Evolutionary conservation across 1,284 basidiomycete genomes (phyloP).

Genomic region (Flammula alnicola): DNA sequence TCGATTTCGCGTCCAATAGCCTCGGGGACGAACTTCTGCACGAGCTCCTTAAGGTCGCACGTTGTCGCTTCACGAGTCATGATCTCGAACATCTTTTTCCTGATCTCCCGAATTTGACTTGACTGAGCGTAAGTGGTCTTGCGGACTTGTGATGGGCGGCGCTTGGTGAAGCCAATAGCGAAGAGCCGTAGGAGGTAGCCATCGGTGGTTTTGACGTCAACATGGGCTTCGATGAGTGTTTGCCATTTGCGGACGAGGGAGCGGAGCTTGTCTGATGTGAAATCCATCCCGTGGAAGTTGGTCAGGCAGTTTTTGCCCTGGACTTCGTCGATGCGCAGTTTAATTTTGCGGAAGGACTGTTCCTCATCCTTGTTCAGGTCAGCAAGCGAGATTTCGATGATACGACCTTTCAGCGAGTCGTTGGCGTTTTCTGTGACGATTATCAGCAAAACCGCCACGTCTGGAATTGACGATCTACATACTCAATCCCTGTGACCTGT

Average conservation of each 20-base stretch:
- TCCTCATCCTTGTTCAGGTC: constrained; percentile 99
- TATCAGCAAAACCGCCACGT: constrained; percentile 12
- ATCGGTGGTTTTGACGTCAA: constrained; percentile 99
- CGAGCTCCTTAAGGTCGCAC: constrained; percentile 97
- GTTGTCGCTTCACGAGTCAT: constrained; percentile 96
- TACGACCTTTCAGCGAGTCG: constrained; percentile 97
- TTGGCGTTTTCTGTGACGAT: constrained; percentile 88
- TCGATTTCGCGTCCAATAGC: constrained; percentile 99
- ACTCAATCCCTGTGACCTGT: constrained; percentile 98
- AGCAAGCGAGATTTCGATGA: constrained; percentile 95
- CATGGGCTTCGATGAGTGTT: constrained; percentile 97
- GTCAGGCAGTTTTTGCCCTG: constrained; percentile 99
- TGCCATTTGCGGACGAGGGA: constrained; percentile 99
- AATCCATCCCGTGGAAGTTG: constrained; percentile 99
- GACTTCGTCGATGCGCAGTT: constrained; percentile 96
- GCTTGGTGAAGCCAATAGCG: constrained; percentile 99
- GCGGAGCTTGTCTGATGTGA: constrained; percentile 99
- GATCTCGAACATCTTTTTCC: constrained; percentile 99
- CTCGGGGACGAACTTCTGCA: constrained; percentile 99
- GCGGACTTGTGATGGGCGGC: constrained; percentile 94
- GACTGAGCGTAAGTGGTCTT: constrained; percentile 99
- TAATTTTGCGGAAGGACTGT: constrained; percentile 99
- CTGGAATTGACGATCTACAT: constrained; percentile 42
- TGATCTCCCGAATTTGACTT: constrained; percentile 95
- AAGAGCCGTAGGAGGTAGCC: constrained; percentile 99